Conservation (phyloP, 139 green algal genomes). For the Protoeuglena noctilucae region DNA sequence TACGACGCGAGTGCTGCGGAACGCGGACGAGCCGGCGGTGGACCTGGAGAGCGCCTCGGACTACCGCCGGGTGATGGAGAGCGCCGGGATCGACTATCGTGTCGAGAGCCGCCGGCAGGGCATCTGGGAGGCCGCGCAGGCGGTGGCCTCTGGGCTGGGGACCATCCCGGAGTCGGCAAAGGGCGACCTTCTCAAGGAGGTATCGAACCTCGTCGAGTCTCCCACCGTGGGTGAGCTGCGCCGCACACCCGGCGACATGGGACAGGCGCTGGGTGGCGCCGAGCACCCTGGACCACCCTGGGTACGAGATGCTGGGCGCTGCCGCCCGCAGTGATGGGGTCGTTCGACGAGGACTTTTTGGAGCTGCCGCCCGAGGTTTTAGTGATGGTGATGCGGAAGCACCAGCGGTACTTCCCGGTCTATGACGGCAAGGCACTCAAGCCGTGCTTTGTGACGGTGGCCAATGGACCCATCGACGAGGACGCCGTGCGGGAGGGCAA, state of each 20-base stretch:
- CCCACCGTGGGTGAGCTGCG: conserved; percentile 59
- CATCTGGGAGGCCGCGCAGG: conserved; percentile 51
- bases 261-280: neutral
- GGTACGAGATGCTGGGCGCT: too few relatives aligned
- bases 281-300: too few relatives aligned
- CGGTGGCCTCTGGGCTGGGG: conserved; percentile 15
- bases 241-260: too few relatives aligned
- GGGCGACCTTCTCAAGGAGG: conserved; percentile 57
- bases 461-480: conserved; percentile 75
- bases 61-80: conserved; percentile 38
- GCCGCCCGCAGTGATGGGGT: too few relatives aligned
- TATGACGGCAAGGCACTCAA: conserved; percentile 47
- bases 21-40: conserved; percentile 9
- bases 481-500: conserved; percentile 62
- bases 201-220: conserved; percentile 77
- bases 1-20: conserved; percentile 51
- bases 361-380: conserved; percentile 57
- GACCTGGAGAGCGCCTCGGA: conserved; percentile 23
- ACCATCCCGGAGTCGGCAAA: conserved; percentile 40
- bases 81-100: conserved; percentile 41
- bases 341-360: neutral
- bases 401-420: conserved; percentile 98
- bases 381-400: conserved; percentile 96
- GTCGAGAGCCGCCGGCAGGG: conserved; percentile 22
- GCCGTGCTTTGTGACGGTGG: conserved; percentile 81